A percentile compares a stretch with the other conserved stretches of the same genome.
Conservation (phyloP, 1,284 basidiomycete genomes). For the Heterobasidion occidentale region DNA sequence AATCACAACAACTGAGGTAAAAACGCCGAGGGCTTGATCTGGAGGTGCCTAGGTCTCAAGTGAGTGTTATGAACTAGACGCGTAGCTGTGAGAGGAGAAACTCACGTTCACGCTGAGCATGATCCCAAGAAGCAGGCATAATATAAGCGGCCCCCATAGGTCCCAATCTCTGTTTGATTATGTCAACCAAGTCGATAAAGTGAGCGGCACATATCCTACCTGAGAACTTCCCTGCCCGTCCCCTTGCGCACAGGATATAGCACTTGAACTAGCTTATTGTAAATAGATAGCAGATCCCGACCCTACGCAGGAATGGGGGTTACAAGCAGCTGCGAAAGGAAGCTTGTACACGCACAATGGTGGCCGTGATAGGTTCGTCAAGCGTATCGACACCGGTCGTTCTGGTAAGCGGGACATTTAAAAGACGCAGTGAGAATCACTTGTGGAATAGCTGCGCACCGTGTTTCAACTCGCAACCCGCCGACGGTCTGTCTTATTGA, state of each 20-base stretch:
- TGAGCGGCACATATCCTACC: conserved; percentile 29
- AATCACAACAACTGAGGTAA: conserved; percentile 88
- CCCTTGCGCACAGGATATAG: conserved; percentile 74
- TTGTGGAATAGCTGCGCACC: conserved; percentile 37
- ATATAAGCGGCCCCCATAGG: conserved; percentile 88
- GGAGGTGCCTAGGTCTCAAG: conserved; percentile 58
- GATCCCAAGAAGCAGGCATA: conserved; percentile 80
- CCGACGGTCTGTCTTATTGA: conserved; percentile 60
- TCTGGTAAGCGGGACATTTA: conserved; percentile 28
- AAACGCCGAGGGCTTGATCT: conserved; percentile 79
- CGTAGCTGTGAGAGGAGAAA: conserved; percentile 5
- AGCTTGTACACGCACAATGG: conserved; percentile 59
- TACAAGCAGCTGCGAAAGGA: not conserved
- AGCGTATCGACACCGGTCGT: conserved; percentile 80
- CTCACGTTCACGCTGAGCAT: conserved; percentile 84
- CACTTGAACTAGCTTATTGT: conserved; percentile 87
- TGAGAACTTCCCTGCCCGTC: conserved; percentile 71
- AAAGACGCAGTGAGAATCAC: not conserved
- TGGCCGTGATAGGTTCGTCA: conserved; percentile 84
- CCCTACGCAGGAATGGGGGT: conserved; percentile 37
- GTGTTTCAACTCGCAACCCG: conserved; percentile 82
- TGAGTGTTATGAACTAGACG: conserved; percentile 5
- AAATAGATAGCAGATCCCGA: conserved; percentile 84
- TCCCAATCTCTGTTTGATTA: conserved; percentile 79
- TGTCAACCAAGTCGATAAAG: not conserved